A percentile compares a stretch with the other conserved stretches of the same genome.
Evolutionary conservation across 495 filamentous ascomycete genomes (phyloP).

Genomic region (Aspergillus heteromorphus): DNA sequence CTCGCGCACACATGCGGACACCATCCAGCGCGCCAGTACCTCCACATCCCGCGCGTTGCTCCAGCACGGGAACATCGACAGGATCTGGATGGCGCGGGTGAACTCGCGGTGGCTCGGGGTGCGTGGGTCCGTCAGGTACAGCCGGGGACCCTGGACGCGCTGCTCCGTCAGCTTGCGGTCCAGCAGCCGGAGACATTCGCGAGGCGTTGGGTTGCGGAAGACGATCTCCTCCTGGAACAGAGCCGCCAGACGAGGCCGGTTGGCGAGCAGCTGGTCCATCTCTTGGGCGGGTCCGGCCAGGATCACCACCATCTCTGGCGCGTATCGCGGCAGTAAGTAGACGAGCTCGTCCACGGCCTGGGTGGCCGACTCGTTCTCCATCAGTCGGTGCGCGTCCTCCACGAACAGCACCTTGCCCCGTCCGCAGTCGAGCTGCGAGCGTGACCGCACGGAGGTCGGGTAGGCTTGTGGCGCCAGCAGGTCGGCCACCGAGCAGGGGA

Average conservation of each 20-base stretch:
- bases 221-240: constrained; percentile 54
- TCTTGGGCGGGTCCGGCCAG: constrained; percentile 61
- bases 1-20: constrained; percentile 8
- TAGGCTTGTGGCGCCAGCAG: constrained; percentile 44
- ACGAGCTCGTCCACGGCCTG: constrained; percentile 62
- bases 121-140: constrained; percentile 13
- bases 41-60: constrained; percentile 16
- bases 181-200: constrained; percentile 44
- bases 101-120: constrained; percentile 14
- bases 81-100: constrained; percentile 16
- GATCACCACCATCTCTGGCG: constrained; percentile 55
- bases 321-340: constrained; percentile 46
- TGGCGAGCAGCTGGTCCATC: constrained; percentile 56
- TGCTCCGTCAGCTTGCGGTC: constrained; percentile 17
- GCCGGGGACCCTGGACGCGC: constrained; percentile 1
- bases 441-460: constrained; percentile 60
- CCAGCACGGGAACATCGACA: constrained; percentile 21
- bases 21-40: constrained; percentile 16
- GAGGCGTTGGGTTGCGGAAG: constrained; percentile 41
- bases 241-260: constrained; percentile 54
- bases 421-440: constrained; percentile 51
- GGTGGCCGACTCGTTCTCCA: constrained; percentile 41
- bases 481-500: constrained; percentile 36
- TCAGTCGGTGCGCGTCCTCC: constrained; percentile 64
- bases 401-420: constrained; percentile 61